Base-by-base conservation (phyloP, 495 filamentous ascomycete genomes). In the Neurospora discreta region DNA sequence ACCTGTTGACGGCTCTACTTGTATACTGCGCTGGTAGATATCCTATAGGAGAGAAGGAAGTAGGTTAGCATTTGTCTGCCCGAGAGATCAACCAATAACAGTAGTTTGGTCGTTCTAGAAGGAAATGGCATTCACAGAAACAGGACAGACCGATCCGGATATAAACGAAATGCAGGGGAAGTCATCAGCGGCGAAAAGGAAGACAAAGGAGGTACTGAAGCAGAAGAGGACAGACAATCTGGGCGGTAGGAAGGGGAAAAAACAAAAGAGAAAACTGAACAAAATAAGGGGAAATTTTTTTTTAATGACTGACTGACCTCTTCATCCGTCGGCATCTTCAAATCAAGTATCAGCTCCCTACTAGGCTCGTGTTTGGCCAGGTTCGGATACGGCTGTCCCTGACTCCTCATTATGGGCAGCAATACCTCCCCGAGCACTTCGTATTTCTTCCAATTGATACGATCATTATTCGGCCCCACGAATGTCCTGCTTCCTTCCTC, bases 401-500 rank as follows among this genome's bases (percentile, higher is more conserved):
- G 95, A 79, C 93, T 97, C 80, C 89, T 90, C 84, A 97, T 93
- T 43, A 99, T 91, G 5, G 92, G 91, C 69, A 97, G 86, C 69
- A 99, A 87, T 33, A 97, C 91, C 72, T 98, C 94, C 5, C 93
- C 93, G 83, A 98, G 90, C 23, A 99, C 91, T 83, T 98, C 94
- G 75, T 98, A 98, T 77, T 99, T 99, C 83, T 91, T 93, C 95
- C 95, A 99, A 78, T 98, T 98, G 77, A 99, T 93, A 46, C 92
- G 86, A 71, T 91, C 89, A 20, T 84, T 86, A 71, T 91, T 89
- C 30, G 91, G 87, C 26, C 89, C 90, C 11, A 97, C 84, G 77
- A 96, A 94, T 15, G 95, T 98, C 73, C 87, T 86, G 79, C 95
- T 98, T 30, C 95, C 95, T 81, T 96, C 92, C 78, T 97, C 93